A percentile compares a stretch with the other conserved stretches of the same genome.
These are phyloP conservation scores for Tillandsia fasciculata DNA, from an alignment of 176 grass and related monocot genomes.

Conservation along the genomic window DNA sequence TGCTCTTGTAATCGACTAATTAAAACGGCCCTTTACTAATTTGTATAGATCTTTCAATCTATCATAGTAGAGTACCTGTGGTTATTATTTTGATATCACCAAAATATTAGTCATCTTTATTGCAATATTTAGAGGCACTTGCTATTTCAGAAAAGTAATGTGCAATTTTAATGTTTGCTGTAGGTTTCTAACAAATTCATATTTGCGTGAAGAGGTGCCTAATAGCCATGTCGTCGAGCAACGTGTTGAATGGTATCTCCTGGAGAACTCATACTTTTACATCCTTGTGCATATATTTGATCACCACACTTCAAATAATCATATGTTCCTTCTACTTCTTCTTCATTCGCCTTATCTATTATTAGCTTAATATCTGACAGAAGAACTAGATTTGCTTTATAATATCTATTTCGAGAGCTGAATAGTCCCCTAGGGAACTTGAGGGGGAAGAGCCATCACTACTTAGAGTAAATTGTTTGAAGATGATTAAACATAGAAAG, in stretches of 20 bases:
- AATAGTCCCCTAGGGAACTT: not conserved
- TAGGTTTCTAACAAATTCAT: constrained; percentile 92
- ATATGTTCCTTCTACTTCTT: not conserved
- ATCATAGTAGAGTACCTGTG: too few species aligned
- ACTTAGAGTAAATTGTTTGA: not conserved
- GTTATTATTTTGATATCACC: not conserved
- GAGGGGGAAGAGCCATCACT: not conserved
- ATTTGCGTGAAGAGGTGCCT: constrained; percentile 75
- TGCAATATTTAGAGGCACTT: not conserved
- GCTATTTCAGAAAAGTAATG: not conserved
- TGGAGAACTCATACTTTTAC: not conserved
- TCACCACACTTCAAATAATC: not conserved
- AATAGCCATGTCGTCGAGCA: constrained; percentile 97
- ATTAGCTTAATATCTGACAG: not conserved
- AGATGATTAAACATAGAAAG: not conserved
- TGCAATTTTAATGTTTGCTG: not conserved
- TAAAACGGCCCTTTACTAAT: too few species aligned
- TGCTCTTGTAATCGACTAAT: too few species aligned
- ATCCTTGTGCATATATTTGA: not conserved
- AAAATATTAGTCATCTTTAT: not conserved
- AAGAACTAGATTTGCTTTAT: not conserved
- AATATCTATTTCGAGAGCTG: not conserved
- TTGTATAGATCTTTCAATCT: too few species aligned
- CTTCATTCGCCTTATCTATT: not conserved
- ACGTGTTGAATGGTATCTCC: constrained; percentile 69